These are phyloP conservation scores for Dendrocalamus sinicus DNA, from an alignment of 176 grass and related monocot genomes.

Conservation along the genomic window DNA sequence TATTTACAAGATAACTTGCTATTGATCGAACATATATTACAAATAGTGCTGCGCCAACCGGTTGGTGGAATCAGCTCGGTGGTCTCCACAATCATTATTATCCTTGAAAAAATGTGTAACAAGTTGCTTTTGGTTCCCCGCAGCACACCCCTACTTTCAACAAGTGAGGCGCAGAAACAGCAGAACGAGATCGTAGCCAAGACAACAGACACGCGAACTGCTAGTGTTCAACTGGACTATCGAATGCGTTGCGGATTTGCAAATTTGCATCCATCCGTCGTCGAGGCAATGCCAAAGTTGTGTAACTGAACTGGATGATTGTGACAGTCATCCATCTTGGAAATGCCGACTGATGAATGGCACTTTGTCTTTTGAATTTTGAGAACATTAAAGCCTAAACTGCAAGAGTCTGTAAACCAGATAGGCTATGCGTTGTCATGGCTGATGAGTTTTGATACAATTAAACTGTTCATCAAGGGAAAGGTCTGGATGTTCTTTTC, in stretches of 20 bases:
- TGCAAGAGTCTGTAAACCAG: not conserved
- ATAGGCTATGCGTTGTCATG: not conserved
- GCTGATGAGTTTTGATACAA: not conserved
- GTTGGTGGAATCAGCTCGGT: not conserved
- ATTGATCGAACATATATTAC: not conserved
- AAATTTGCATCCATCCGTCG: not conserved
- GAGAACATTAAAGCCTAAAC: not conserved
- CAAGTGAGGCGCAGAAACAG: slow-evolving; percentile 71
- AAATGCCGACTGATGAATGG: not conserved
- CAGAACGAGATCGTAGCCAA: slow-evolving; percentile 54
- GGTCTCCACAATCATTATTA: not conserved
- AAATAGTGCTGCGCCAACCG: not conserved
- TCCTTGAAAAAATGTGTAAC: slow-evolving; percentile 8
- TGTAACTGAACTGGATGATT: slow-evolving; percentile 10
- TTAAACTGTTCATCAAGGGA: not conserved
- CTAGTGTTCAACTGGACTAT: not conserved
- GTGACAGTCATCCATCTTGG: not conserved
- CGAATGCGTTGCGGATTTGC: not conserved
- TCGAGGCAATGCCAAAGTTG: not conserved
- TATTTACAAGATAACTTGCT: not conserved
- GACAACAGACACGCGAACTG: not conserved
- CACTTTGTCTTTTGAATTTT: no score
- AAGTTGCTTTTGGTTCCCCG: slow-evolving; percentile 3
- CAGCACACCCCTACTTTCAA: slow-evolving; percentile 73
- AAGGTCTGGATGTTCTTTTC: not conserved